These are phyloP conservation scores for Rostrohypoxylon terebratum DNA, from an alignment of 495 filamentous ascomycete genomes.

Conservation along the genomic window DNA sequence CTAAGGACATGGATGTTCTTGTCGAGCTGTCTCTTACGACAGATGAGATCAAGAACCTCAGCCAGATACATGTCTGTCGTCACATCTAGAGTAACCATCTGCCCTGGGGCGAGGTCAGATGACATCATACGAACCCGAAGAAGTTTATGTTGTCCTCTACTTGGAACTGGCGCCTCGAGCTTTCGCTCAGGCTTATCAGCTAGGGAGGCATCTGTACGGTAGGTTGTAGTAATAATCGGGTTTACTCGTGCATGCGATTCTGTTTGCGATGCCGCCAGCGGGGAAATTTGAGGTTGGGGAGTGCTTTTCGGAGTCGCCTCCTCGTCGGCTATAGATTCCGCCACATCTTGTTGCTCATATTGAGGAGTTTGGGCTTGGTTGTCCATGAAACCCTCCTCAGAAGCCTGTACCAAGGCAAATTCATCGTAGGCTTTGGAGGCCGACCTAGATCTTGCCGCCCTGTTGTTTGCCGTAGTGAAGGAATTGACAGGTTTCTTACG, in stretches of 20 bases:
- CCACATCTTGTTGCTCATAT: slow-evolving; percentile 64
- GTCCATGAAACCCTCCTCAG: slow-evolving; percentile 78
- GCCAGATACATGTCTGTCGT: slow-evolving; percentile 95
- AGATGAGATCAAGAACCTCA: slow-evolving; percentile 91
- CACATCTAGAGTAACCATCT: slow-evolving; percentile 81
- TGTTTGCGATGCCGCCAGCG: slow-evolving; percentile 41
- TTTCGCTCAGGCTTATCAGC: slow-evolving; percentile 77
- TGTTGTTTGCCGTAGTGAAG: slow-evolving; percentile 92
- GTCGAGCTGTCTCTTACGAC: slow-evolving; percentile 88
- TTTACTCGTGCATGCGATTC: slow-evolving; percentile 61
- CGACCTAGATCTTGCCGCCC: slow-evolving; percentile 73
- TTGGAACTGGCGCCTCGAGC: slow-evolving; percentile 62
- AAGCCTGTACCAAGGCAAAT: slow-evolving; percentile 89
- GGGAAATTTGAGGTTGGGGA: slow-evolving; percentile 56
- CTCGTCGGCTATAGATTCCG: slow-evolving; percentile 52
- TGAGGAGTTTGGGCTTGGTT: slow-evolving; percentile 81
- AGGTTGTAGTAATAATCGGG: slow-evolving; percentile 68
- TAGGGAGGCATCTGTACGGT: slow-evolving; percentile 68
- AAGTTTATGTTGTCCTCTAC: slow-evolving; percentile 82
- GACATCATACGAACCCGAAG: slow-evolving; percentile 82
- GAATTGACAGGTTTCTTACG: slow-evolving; percentile 82
- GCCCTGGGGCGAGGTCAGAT: slow-evolving; percentile 69
- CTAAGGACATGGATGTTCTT: slow-evolving; percentile 91
- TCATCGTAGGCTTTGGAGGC: slow-evolving; percentile 91
- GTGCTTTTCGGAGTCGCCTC: slow-evolving; percentile 57